Conservation (phyloP, 805 yeast species). For the Tetrapisispora pingtungensis region DNA sequence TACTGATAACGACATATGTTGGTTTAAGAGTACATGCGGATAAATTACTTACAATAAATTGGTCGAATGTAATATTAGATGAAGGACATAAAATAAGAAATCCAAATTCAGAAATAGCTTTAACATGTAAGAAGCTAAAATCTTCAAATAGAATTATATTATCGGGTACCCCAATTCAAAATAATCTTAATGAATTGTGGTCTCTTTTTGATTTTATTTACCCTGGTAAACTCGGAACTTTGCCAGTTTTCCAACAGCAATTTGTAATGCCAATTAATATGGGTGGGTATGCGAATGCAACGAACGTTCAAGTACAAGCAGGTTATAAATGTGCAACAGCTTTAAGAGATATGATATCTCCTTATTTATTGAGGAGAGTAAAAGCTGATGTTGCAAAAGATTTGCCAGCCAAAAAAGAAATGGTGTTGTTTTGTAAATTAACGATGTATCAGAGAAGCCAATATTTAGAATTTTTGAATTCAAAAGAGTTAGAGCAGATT, state of each 20-base stretch:
- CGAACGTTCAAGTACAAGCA: constrained; percentile 90
- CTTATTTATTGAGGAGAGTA: constrained; percentile 76
- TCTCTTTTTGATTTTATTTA: constrained; percentile 88
- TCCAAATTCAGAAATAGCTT: constrained; percentile 81
- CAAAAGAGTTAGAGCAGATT: constrained; percentile 66
- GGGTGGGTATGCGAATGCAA: constrained; percentile 98
- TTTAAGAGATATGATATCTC: constrained; percentile 77
- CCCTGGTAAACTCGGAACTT: constrained; percentile 89
- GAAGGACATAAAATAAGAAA: constrained; percentile 97
- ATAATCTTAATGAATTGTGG: constrained; percentile 87
- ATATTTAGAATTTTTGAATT: constrained; percentile 63
- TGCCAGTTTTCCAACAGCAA: constrained; percentile 89
- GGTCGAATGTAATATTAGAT: constrained; percentile 89
- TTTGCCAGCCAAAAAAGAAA: constrained; percentile 84
- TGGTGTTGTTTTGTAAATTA: constrained; percentile 83
- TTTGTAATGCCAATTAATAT: constrained; percentile 86
- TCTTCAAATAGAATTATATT: constrained; percentile 80
- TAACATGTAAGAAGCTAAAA: constrained; percentile 72
- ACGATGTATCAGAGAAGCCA: constrained; percentile 66
- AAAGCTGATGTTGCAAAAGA: constrained; percentile 94
- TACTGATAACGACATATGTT: constrained; percentile 83
- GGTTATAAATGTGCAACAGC: constrained; percentile 95
- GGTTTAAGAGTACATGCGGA: constrained; percentile 66
- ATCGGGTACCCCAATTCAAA: constrained; percentile 96
- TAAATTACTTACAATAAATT: constrained; percentile 50